Percentiles rank a stretch among this genome's conserved stretches.
Evolutionary conservation across 2,329 filamentous ascomycete genomes (phyloP).

Genomic region (Lachnellula suecica): DNA sequence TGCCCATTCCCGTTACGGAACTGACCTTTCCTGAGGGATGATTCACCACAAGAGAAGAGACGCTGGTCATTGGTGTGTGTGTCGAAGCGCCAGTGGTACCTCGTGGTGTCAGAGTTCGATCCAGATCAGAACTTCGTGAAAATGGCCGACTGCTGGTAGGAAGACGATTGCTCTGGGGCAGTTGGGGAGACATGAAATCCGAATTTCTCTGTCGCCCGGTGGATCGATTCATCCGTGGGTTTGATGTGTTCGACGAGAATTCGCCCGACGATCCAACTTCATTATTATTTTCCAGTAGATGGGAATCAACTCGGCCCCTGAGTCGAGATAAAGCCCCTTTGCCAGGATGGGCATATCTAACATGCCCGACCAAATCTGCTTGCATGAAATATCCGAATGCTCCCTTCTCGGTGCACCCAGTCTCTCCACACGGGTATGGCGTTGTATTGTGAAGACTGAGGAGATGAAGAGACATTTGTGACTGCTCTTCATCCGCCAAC

Average conservation of each 20-base stretch:
- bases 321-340: slow-evolving; percentile 21
- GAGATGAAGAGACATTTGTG: slow-evolving; percentile 27
- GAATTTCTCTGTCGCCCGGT: slow-evolving; percentile 12
- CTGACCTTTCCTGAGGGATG: slow-evolving; percentile 14
- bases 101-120: slow-evolving; percentile 18
- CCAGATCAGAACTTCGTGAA: slow-evolving; percentile 18
- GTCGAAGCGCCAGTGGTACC: slow-evolving; percentile 9
- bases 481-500: slow-evolving; percentile 21
- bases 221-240: background rate
- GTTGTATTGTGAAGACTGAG: slow-evolving; percentile 25
- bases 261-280: background rate
- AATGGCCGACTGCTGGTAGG: slow-evolving; percentile 8
- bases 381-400: slow-evolving; percentile 27
- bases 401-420: slow-evolving; percentile 22
- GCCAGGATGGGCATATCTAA: slow-evolving; percentile 20
- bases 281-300: slow-evolving; percentile 16
- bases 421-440: slow-evolving; percentile 28
- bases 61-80: slow-evolving; percentile 24
- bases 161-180: background rate
- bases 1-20: background rate
- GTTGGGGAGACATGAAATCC: slow-evolving; percentile 19
- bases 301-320: slow-evolving; percentile 22
- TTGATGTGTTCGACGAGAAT: background rate
- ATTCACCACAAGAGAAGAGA: slow-evolving; percentile 24
- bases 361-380: slow-evolving; percentile 26